These are phyloP conservation scores for Knufia petricola DNA, from an alignment of 2,329 filamentous ascomycete species.

Conservation along the genomic window DNA sequence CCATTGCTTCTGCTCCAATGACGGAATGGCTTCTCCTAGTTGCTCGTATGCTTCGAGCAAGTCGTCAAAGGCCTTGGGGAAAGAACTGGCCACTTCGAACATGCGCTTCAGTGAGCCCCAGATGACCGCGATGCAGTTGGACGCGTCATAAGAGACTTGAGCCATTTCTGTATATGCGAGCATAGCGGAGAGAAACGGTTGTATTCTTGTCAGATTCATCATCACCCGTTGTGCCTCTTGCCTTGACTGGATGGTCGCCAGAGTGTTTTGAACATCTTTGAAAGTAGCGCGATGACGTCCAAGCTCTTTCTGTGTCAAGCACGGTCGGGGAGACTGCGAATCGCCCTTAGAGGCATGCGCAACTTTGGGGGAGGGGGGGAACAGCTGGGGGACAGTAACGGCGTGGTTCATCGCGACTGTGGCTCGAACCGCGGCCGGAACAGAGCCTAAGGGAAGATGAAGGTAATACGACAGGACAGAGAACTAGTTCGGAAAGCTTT, in stretches of 20 bases:
- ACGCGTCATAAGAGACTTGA: conserved; percentile 18
- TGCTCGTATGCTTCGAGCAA: conserved; percentile 19
- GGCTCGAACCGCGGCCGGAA: too few species aligned
- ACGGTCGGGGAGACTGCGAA: too few species aligned
- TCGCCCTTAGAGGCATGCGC: too few species aligned
- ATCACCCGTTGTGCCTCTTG: conserved; percentile 9
- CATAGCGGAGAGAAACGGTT: conserved; percentile 23
- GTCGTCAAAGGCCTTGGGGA: conserved; percentile 13
- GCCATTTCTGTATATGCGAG: conserved; percentile 23
- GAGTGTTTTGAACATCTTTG: conserved; percentile 1
- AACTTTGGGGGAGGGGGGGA: too few species aligned
- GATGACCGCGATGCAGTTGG: conserved; percentile 21
- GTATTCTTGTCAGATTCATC: conserved; percentile 20
- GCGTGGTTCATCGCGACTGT: too few species aligned
- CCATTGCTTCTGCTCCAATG: conserved; percentile 17
- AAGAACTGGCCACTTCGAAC: conserved; percentile 14
- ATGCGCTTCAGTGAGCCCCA: conserved; percentile 24
- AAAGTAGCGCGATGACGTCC: conserved; percentile 4
- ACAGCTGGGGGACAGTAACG: too few species aligned
- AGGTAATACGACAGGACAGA: too few species aligned
- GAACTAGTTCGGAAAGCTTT: too few species aligned
- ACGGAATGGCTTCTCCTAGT: conserved; percentile 22
- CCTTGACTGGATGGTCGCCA: conserved; percentile 9
- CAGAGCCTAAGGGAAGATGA: too few species aligned
- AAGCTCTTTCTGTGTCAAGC: too few species aligned